Evolutionary conservation across 768 basidiomycete genomes (phyloP).

Genomic region (Trametes cinnabarina): DNA sequence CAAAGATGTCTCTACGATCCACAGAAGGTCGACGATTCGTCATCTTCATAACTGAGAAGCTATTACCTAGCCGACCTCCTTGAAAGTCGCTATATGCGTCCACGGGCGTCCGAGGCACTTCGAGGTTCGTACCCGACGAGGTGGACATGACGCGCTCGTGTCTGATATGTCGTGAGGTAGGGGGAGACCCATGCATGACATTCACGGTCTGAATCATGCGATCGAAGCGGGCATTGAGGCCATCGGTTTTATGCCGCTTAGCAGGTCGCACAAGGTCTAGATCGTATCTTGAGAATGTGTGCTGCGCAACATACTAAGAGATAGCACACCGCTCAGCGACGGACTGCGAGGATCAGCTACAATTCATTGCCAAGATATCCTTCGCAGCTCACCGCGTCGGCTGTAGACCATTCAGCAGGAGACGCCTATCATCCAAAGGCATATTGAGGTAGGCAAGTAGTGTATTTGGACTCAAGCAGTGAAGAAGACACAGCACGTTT

Average conservation of each 20-base stretch:
- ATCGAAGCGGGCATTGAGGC: conserved; percentile 62
- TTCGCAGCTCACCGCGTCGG: neutral
- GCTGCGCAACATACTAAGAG: too few relatives aligned
- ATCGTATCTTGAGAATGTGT: too few relatives aligned
- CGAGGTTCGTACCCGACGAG: conserved; percentile 42
- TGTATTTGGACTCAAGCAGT: too few relatives aligned
- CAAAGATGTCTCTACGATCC: neutral
- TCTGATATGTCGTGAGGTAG: neutral
- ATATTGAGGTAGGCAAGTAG: neutral
- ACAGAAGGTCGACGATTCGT: conserved; percentile 6
- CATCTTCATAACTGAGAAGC: conserved; percentile 47
- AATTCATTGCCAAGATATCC: too few relatives aligned
- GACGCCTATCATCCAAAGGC: neutral
- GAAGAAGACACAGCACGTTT: too few relatives aligned
- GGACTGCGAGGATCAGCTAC: too few relatives aligned
- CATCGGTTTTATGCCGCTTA: conserved; percentile 51
- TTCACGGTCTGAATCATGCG: conserved; percentile 64
- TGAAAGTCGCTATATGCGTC: conserved; percentile 38
- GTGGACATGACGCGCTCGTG: conserved; percentile 39
- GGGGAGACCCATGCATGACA: conserved; percentile 24
- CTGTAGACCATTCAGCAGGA: conserved; percentile 10
- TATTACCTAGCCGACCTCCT: conserved; percentile 36
- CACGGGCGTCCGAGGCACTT: conserved; percentile 40
- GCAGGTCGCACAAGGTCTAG: conserved; percentile 8
- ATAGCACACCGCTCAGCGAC: neutral